Evolutionary conservation across 2,329 filamentous ascomycete species (phyloP), one percentile per base, ranked within the genome.

Genomic region (Amauroascus niger): DNA sequence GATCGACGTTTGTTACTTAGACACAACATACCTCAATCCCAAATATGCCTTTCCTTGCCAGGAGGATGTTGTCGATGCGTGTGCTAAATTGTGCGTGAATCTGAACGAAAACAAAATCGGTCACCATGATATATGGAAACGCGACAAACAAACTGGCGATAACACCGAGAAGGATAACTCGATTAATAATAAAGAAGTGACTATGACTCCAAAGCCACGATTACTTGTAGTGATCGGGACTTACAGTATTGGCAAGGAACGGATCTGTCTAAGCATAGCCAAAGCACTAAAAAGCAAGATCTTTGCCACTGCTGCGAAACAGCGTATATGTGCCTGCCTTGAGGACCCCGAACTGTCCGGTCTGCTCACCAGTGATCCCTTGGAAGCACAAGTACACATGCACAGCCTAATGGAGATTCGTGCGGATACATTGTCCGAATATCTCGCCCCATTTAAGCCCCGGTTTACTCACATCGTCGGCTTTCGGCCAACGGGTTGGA

Each of bases 231-330:
- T 98, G 6, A 94, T 95, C 57, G 93, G 93, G 43, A 98, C 93
- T 0, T 98, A 98, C 71, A 94, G 87, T 62, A 98, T 98, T 63
- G 93, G 93, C 64, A 98, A 98, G 71, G 93, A 98, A 69, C 85
- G 90, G 39, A 90, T 98, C 60, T 97, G 91, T 66, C 77, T 95
- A 30, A 90, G 88, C 41, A 95, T 98, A 59, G 93, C 93, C 3
- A 81, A 84, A 62, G 90, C 90, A 0, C 76, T 98, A 1, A 76
- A 82, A 37, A 87, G 84, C 61, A 95, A 95, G 65, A 97, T 98
- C 58, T 98, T 86, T 64, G 91, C 91, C 0, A 82, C 88, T 1
- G 75, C 88, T 0, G 76, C 79, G 51, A 98, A 98, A 71, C 86
- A 88, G 66, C 82, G 83, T 58, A 88, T 97, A 24, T 90, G 88